A percentile compares a stretch with the other conserved stretches of the same genome.
phyloP scores from a whole-genome alignment of 2,329 filamentous ascomycete species.

The Aspergillus sergii region DNA sequence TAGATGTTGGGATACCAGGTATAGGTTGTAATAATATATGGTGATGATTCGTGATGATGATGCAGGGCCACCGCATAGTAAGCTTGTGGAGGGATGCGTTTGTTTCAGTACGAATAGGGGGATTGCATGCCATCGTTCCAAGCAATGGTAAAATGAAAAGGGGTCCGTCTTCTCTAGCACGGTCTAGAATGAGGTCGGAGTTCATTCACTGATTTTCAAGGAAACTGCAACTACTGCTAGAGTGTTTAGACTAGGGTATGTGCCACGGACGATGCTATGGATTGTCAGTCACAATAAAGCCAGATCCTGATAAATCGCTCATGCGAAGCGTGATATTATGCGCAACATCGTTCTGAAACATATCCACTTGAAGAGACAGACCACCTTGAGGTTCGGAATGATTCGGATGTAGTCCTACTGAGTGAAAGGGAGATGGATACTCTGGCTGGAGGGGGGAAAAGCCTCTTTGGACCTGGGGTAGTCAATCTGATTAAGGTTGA shows the following conservation, averaged over 20 bases:
- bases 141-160: background rate
- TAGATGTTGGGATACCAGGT: background rate
- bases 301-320: background rate
- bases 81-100: background rate
- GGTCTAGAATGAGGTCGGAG: background rate
- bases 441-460: background rate
- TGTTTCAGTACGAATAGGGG: background rate
- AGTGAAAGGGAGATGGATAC: background rate
- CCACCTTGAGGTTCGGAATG: background rate
- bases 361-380: constrained; percentile 1
- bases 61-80: background rate
- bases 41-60: background rate
- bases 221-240: background rate
- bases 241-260: background rate
- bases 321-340: background rate
- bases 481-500: background rate
- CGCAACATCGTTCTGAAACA: constrained; percentile 3
- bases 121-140: background rate
- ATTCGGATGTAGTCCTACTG: background rate
- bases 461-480: no score
- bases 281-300: background rate
- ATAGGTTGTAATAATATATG: background rate
- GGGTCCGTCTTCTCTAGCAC: background rate
- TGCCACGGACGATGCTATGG: background rate
- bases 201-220: background rate